phyloP scores from a whole-genome alignment of 1,139 yeast species.

The Candida mesenterica region DNA sequence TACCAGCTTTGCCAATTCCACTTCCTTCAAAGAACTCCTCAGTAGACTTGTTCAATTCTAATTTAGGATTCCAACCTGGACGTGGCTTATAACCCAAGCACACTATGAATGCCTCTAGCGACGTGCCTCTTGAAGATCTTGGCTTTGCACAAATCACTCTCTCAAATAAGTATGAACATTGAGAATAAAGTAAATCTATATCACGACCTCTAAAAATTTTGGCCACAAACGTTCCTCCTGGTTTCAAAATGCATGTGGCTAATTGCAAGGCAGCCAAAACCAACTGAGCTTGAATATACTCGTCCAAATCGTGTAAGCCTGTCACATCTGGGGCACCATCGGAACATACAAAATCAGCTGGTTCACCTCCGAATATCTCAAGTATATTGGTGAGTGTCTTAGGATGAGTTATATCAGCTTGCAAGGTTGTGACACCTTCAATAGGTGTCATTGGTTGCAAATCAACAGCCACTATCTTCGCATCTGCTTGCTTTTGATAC shows the following conservation, averaged over 20 bases:
- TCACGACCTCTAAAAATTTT: constrained; percentile 95
- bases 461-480: constrained; percentile 90
- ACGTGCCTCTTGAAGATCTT: constrained; percentile 88
- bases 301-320: constrained; percentile 94
- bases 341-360: constrained; percentile 92
- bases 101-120: constrained; percentile 89
- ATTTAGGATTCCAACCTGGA: constrained; percentile 72
- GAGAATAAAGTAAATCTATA: constrained; percentile 86
- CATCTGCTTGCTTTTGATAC: constrained; percentile 32
- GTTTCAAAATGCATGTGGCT: constrained; percentile 81
- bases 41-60: constrained; percentile 60
- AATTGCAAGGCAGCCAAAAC: constrained; percentile 86
- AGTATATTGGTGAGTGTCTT: constrained; percentile 73
- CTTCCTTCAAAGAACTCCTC: constrained; percentile 79
- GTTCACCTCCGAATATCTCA: constrained; percentile 82
- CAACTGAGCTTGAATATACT: constrained; percentile 92
- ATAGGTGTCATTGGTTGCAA: constrained; percentile 97
- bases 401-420: constrained; percentile 97
- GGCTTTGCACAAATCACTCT: constrained; percentile 94
- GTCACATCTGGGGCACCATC: constrained; percentile 99
- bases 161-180: constrained; percentile 79
- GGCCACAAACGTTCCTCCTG: constrained; percentile 93
- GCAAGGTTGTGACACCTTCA: constrained; percentile 80
- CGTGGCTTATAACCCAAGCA: constrained; percentile 86
- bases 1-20: constrained; percentile 53